Evolutionary conservation across 1,139 yeast species (phyloP), one percentile per base, ranked within the genome.

Genomic region (Magnusiomyces starmeri): DNA sequence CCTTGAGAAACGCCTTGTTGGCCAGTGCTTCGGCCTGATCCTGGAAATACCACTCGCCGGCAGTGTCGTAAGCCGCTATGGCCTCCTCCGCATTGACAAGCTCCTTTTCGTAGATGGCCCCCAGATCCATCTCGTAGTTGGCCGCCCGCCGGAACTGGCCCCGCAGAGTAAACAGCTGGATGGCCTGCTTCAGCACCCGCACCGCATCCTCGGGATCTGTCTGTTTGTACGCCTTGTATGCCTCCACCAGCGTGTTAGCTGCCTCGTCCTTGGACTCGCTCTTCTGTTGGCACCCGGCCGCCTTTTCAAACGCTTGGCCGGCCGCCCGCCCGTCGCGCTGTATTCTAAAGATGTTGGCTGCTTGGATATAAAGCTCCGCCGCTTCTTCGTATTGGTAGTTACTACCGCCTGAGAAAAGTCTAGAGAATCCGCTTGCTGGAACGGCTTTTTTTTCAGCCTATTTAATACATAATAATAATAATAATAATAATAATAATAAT

Each of bases 71-170:
- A 27, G 92, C 81, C 54, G 76, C 75, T 52, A 85, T 76, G 2
- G 98, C 97, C 59, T 78, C 78, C 18, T 75, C 73, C 25, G 71
- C 68, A 63, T 90, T 95, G 51, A 78, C 77, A 37, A 85, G 72
- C 44, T 81, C 83, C 48, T 76, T 76, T 68, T 92, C 97, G 65
- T 86, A 88, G 47, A 92, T 70, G 59, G 82, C 92, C 2, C 90
- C 98, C 62, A 92, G 76, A 66, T 92, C 97, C 75, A 85, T 80
- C 63, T 92, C 85, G 70, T 86, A 90, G 65, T 88, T 88, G 20
- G 98, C 98, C 22, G 96, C 96, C 66, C 98, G 77, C 66, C 98
- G 81, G 70, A 92, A 94, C 66, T 90, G 96, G 14, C 98, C 98
- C 59, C 89, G 81, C 58, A 82, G 78, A 1, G 96, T 88, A 68